phyloP scores from a whole-genome alignment of 2,329 filamentous ascomycete genomes.

The Blumeria graminis region DNA sequence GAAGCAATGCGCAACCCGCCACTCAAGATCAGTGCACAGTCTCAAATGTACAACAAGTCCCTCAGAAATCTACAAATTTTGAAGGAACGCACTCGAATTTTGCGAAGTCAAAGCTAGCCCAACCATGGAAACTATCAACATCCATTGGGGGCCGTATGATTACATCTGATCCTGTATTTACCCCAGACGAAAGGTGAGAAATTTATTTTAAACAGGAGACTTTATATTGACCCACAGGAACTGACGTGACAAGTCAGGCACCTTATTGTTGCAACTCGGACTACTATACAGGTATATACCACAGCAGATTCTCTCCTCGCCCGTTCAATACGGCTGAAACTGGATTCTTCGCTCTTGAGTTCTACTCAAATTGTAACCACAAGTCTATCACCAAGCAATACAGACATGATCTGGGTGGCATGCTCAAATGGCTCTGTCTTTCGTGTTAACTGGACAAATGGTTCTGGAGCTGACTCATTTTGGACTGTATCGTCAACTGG shows the following conservation, averaged over 20 bases:
- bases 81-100: too few species aligned
- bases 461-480: conserved; percentile 19
- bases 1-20: too few species aligned
- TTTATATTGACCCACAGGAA: conserved; percentile 4
- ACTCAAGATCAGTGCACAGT: too few species aligned
- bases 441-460: conserved; percentile 32
- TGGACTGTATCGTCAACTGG: conserved; percentile 17
- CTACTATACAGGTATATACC: conserved; percentile 59
- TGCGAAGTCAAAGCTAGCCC: conserved; percentile 1
- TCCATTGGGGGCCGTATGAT: conserved; percentile 41
- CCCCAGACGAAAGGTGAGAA: conserved; percentile 30
- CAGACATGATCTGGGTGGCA: conserved; percentile 33
- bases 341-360: conserved; percentile 12
- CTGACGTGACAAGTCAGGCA: conserved; percentile 20
- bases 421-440: conserved; percentile 32
- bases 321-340: conserved; percentile 36
- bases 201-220: conserved; percentile 12
- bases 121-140: conserved; percentile 32
- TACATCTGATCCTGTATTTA: conserved; percentile 38
- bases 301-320: conserved; percentile 58
- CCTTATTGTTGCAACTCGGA: conserved; percentile 51
- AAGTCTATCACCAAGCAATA: conserved; percentile 19
- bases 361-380: conserved; percentile 17
- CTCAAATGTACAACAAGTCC: conserved; percentile 1
- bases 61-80: too few species aligned